Evolutionary conservation across 495 filamentous ascomycete species (phyloP).

Genomic region (Aspergillus homomorphus): DNA sequence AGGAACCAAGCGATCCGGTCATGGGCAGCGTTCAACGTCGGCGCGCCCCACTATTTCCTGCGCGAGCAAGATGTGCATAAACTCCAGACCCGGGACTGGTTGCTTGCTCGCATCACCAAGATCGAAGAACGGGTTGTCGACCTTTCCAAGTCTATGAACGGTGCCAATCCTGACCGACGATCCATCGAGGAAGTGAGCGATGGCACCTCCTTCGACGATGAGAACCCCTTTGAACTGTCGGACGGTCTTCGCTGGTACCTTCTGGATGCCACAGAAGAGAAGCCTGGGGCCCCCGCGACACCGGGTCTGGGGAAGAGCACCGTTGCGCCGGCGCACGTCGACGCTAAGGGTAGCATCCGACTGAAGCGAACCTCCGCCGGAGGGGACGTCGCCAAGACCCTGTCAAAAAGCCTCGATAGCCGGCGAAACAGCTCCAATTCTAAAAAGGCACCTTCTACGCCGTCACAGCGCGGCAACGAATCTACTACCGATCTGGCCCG

Average conservation of each 20-base stretch:
- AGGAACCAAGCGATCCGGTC: constrained; percentile 88
- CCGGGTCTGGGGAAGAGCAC: constrained; percentile 86
- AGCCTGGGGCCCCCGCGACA: constrained; percentile 87
- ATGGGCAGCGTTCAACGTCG: constrained; percentile 98
- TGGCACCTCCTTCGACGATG: constrained; percentile 71
- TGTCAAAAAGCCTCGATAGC: constrained; percentile 85
- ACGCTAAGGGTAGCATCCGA: constrained; percentile 70
- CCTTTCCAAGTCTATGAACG: constrained; percentile 70
- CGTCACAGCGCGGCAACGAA: constrained; percentile 34
- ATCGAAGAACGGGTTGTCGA: constrained; percentile 94
- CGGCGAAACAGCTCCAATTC: constrained; percentile 81
- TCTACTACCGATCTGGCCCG: constrained; percentile 38
- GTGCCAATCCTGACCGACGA: constrained; percentile 51
- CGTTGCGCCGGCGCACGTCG: constrained; percentile 82
- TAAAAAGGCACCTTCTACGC: constrained; percentile 56
- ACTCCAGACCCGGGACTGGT: constrained; percentile 79
- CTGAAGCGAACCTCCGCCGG: constrained; percentile 54
- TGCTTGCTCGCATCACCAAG: constrained; percentile 88
- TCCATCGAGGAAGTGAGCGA: constrained; percentile 55
- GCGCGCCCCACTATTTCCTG: constrained; percentile 94
- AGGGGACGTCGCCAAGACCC: constrained; percentile 66
- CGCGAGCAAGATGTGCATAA: constrained; percentile 89
- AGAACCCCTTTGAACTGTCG: constrained; percentile 96
- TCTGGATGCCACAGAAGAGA: constrained; percentile 89
- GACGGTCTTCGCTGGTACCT: constrained; percentile 96